These are phyloP conservation scores for Psidium friedrichsthalianum DNA, from an alignment of 345 rosid species.

Conservation along the genomic window DNA sequence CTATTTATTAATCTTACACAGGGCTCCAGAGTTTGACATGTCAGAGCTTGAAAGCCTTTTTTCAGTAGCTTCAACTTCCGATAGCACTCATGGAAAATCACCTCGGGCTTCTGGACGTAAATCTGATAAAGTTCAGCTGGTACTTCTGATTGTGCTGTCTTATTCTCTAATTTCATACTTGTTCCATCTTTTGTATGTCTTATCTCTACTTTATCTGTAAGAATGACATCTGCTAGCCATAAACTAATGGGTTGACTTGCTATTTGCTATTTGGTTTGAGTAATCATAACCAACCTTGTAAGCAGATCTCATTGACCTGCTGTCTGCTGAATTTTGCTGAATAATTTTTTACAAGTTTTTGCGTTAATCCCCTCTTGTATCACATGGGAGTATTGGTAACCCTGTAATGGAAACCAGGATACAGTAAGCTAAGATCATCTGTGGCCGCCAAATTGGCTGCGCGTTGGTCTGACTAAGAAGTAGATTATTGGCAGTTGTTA, in stretches of 20 bases:
- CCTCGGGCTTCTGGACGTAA: slow-evolving; percentile 36
- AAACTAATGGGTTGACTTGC: background rate
- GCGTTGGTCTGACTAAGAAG: background rate
- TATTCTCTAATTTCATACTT: background rate
- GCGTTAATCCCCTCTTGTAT: background rate
- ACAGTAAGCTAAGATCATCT: background rate
- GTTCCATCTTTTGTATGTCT: background rate
- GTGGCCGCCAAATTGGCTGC: background rate
- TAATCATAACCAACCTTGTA: background rate
- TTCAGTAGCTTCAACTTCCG: slow-evolving; percentile 53
- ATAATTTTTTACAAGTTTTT: background rate
- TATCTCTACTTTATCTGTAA: background rate
- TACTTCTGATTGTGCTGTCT: slow-evolving; percentile 12
- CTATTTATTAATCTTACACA: slow-evolving; percentile 9
- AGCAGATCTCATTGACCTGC: background rate
- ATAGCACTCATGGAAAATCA: slow-evolving; percentile 29
- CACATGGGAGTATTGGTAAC: background rate
- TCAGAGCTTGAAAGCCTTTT: slow-evolving; percentile 89
- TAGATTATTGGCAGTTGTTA: background rate
- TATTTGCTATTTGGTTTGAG: background rate
- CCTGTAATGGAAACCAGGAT: background rate
- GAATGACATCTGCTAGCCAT: background rate
- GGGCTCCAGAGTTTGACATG: slow-evolving; percentile 96
- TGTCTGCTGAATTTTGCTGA: background rate
- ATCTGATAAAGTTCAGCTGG: slow-evolving; percentile 88